These are phyloP conservation scores for Penicillium brevicompactum DNA, from an alignment of 2,329 filamentous ascomycete species.

Conservation along the genomic window DNA sequence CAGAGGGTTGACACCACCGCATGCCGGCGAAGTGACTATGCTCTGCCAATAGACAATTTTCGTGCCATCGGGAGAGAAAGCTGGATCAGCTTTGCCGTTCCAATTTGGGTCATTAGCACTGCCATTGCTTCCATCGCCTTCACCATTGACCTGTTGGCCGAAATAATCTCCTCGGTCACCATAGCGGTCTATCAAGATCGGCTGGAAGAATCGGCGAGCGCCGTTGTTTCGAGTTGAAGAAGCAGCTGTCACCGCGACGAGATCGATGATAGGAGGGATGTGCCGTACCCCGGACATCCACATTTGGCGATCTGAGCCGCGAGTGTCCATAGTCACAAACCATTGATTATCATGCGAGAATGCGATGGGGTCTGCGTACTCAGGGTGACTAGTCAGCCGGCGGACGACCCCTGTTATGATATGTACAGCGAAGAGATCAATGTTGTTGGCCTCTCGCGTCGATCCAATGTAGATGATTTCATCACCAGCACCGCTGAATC, in stretches of 20 bases:
- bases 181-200: constrained; percentile 46
- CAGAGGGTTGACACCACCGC: constrained; percentile 48
- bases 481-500: constrained; percentile 14
- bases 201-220: constrained; percentile 49
- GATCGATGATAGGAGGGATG: constrained; percentile 47
- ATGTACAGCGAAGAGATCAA: constrained; percentile 16
- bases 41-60: constrained; percentile 48
- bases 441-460: constrained; percentile 14
- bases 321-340: constrained; percentile 17
- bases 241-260: constrained; percentile 34
- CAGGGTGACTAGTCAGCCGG: constrained; percentile 17
- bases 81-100: constrained; percentile 51
- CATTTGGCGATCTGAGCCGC: constrained; percentile 16
- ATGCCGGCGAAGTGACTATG: constrained; percentile 42
- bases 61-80: constrained; percentile 41
- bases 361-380: constrained; percentile 15
- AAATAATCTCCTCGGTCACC: constrained; percentile 51
- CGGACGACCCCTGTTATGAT: constrained; percentile 14
- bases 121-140: constrained; percentile 35
- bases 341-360: constrained; percentile 15
- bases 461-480: constrained; percentile 16
- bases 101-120: constrained; percentile 51
- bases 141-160: constrained; percentile 48
- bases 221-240: constrained; percentile 52
- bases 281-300: constrained; percentile 18